A percentile compares a stretch with the other conserved stretches of the same genome.
These are phyloP conservation scores for Mycena chlorophos DNA, from an alignment of 768 basidiomycete species.

Conservation along the genomic window DNA sequence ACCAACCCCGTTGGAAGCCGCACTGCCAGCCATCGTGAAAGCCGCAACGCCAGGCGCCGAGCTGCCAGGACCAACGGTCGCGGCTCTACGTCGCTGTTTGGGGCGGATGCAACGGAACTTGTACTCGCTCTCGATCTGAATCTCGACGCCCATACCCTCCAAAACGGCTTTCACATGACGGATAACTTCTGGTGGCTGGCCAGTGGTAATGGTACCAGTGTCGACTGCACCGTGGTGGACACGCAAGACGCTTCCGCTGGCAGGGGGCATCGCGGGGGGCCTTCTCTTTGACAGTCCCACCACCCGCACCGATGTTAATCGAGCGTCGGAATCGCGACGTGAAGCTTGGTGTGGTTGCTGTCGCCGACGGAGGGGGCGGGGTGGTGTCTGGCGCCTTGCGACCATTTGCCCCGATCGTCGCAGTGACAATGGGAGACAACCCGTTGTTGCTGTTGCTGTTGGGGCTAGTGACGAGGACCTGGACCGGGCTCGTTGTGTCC, in stretches of 20 bases:
- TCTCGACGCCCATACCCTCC: conserved; percentile 86
- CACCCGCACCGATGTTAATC: conserved; percentile 42
- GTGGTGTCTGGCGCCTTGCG: conserved; percentile 24
- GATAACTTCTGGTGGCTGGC: conserved; percentile 85
- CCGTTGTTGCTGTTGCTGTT: conserved; percentile 26
- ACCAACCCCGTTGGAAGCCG: conserved; percentile 85
- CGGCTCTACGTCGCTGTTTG: conserved; percentile 51
- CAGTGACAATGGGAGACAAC: conserved; percentile 26
- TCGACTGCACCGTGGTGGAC: conserved; percentile 94
- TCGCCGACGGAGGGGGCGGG: conserved; percentile 45
- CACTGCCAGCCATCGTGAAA: conserved; percentile 75
- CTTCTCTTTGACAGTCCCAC: conserved; percentile 25
- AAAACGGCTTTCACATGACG: conserved; percentile 79
- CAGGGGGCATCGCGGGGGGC: conserved; percentile 32
- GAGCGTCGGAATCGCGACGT: conserved; percentile 52
- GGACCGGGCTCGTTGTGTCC: conserved; percentile 32
- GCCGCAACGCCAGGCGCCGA: conserved; percentile 57
- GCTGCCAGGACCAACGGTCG: conserved; percentile 36
- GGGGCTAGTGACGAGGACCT: conserved; percentile 44
- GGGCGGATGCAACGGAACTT: conserved; percentile 83
- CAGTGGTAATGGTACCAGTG: conserved; percentile 82
- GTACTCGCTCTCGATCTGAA: conserved; percentile 85
- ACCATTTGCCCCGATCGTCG: conserved; percentile 27
- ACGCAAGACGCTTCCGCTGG: conserved; percentile 56
- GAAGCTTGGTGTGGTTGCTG: conserved; percentile 45